Evolutionary conservation across 441 rosid genomes (phyloP).

Genomic region (Flueggea neowawraea): DNA sequence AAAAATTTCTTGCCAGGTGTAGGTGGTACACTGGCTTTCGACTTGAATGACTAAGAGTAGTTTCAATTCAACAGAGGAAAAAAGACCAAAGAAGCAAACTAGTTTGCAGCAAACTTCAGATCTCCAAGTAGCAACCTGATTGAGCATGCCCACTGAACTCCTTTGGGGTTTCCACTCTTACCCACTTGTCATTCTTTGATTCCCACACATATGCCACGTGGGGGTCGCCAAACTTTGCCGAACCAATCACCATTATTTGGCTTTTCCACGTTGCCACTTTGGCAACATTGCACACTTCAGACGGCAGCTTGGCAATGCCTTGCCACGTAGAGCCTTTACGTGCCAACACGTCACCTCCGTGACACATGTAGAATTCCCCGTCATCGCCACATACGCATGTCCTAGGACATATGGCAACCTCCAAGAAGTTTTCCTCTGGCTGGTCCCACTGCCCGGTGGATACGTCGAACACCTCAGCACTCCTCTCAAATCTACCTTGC

Average conservation of each 20-base stretch:
- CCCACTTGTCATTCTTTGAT: constrained; percentile 39
- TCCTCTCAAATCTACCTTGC: constrained; percentile 58
- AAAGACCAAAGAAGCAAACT: too few species aligned
- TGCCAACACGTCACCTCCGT: constrained; percentile 28
- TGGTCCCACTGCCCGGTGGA: constrained; percentile 44
- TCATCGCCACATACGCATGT: constrained; percentile 21
- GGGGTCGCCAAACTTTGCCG: constrained; percentile 26
- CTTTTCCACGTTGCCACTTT: constrained; percentile 32
- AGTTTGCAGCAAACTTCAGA: constrained; percentile 18
- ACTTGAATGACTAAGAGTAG: too few species aligned
- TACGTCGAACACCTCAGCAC: constrained; percentile 38
- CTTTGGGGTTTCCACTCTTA: constrained; percentile 21
- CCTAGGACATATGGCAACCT: constrained; percentile 25
- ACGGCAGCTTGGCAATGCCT: constrained; percentile 35
- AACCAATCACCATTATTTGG: constrained; percentile 55
- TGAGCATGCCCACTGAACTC: constrained; percentile 50
- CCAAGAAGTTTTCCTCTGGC: constrained; percentile 25
- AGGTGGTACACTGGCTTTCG: too few species aligned
- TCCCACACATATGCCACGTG: constrained; percentile 34
- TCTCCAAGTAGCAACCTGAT: constrained; percentile 49
- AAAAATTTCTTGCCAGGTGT: too few species aligned
- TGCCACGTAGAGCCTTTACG: constrained; percentile 34
- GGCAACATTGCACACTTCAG: constrained; percentile 29
- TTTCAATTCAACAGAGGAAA: too few species aligned
- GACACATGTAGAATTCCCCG: constrained; percentile 31